phyloP scores from a whole-genome alignment of 2,329 filamentous ascomycete species.

The Arthrobotrys entomopaga region DNA sequence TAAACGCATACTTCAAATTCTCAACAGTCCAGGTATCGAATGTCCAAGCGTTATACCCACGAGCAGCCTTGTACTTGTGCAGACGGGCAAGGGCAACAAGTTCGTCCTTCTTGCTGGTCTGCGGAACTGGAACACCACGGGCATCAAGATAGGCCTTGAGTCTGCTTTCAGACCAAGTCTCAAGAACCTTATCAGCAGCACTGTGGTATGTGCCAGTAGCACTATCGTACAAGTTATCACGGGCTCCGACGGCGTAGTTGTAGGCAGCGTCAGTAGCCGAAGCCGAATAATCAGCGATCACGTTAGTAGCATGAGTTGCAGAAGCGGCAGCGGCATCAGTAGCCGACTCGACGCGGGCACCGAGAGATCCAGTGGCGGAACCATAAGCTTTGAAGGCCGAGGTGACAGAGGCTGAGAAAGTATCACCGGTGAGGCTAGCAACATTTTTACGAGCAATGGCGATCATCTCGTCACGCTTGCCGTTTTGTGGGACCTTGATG shows the following conservation, averaged over 20 bases:
- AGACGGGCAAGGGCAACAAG: slow-evolving; percentile 79
- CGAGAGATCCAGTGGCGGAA: slow-evolving; percentile 62
- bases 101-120: slow-evolving; percentile 76
- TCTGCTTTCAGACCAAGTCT: slow-evolving; percentile 77
- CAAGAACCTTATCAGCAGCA: slow-evolving; percentile 71
- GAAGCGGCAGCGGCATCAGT: slow-evolving; percentile 55
- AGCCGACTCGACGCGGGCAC: slow-evolving; percentile 55
- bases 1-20: slow-evolving; percentile 69
- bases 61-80: slow-evolving; percentile 75
- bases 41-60: slow-evolving; percentile 77
- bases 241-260: slow-evolving; percentile 78
- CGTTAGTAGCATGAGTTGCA: slow-evolving; percentile 65
- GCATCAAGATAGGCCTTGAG: slow-evolving; percentile 82
- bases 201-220: slow-evolving; percentile 64
- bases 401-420: slow-evolving; percentile 63
- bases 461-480: slow-evolving; percentile 86
- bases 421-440: slow-evolving; percentile 76
- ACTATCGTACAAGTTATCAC: slow-evolving; percentile 66
- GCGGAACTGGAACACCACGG: slow-evolving; percentile 78
- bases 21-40: slow-evolving; percentile 80
- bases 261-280: slow-evolving; percentile 67
- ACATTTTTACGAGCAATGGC: slow-evolving; percentile 90
- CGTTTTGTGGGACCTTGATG: slow-evolving; percentile 89
- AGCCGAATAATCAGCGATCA: slow-evolving; percentile 64
- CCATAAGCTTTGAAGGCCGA: slow-evolving; percentile 60